Evolutionary conservation across 495 filamentous ascomycete species (phyloP), one percentile per base, ranked within the genome.

Genomic region (Podospora bellae-mahoneyi): DNA sequence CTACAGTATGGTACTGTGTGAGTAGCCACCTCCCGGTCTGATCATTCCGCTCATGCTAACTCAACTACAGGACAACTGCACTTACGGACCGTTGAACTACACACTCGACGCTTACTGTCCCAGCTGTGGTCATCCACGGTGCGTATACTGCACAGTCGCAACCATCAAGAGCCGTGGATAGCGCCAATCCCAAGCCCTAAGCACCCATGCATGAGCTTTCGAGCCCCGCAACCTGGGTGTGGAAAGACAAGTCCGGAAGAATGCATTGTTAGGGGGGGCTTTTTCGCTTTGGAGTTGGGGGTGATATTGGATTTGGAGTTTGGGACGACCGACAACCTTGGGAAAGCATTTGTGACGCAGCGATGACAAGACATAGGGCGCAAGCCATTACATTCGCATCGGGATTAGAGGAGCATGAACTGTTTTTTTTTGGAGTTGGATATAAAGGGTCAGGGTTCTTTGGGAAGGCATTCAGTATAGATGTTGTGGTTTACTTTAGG

Each of bases 1-100:
- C 19, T 20, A 58, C 5, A 13, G 23, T 58, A 30, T 69, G 68
- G 68, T 69, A 66, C 23, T 69, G 68, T 60, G 68, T 69, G 62
- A 59, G 68, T 32, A 15, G 2, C 58, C 7, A 13, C 18, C 27
- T 27, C 7, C 18, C 5, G 0, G 18, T 2, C 0, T 54, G 30
- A 19, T 54, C 5, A 1, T 6, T 23, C 4, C 18, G 20, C 2
- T 5, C 59, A 53, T 30, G 65, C 16, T 19, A 10, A 13, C 5
- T 54, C 32, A 3, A 10, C 39, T 48, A 3, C 20, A 69, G 68
- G 48, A 69, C 27, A 0, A 44, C 54, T 69, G 68, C 64, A 16
- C 7, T 4, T n/a, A 66, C 32, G 68, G 68, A 3, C 68, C 68
- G 4, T 34, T 62, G 15, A 66, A n/a, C 48, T 23, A 30, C 23